A percentile compares a stretch with the other conserved stretches of the same genome.
Conservation (phyloP, 2,329 filamentous ascomycete species). For the Paraphaeosphaeria minitans region DNA sequence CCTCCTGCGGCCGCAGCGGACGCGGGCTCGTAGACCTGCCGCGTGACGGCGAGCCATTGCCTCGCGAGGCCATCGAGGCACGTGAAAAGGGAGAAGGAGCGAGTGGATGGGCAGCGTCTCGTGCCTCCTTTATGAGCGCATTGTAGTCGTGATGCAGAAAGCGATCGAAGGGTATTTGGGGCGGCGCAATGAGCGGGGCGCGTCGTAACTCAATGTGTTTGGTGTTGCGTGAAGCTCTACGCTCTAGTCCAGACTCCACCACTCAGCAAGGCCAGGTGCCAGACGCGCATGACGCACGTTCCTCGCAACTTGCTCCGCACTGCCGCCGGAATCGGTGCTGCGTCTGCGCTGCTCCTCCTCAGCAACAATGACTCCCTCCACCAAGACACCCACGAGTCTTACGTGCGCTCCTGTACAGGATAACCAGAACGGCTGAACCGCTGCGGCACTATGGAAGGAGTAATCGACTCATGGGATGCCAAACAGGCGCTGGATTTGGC, state of each 20-base stretch:
- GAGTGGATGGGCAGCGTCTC: slow-evolving; percentile 5
- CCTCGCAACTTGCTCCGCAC: slow-evolving; percentile 3
- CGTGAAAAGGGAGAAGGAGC: slow-evolving; percentile 14
- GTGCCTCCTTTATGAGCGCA: slow-evolving; percentile 14
- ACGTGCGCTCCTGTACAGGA: neutral
- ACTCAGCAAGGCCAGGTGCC: slow-evolving; percentile 6
- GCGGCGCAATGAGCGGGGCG: slow-evolving; percentile 15
- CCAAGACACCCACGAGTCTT: neutral
- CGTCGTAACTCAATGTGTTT: slow-evolving; percentile 21
- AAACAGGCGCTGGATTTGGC: slow-evolving; percentile 84
- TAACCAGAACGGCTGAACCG: neutral
- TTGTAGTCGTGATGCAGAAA: slow-evolving; percentile 3
- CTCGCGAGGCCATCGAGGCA: slow-evolving; percentile 36
- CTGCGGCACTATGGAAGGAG: slow-evolving; percentile 73
- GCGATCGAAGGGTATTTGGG: neutral
- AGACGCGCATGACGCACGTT: slow-evolving; percentile 5
- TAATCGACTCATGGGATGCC: slow-evolving; percentile 85
- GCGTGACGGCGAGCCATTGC: slow-evolving; percentile 37
- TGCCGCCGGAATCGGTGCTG: slow-evolving; percentile 13
- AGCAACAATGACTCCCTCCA: slow-evolving; percentile 12
- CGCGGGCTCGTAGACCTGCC: slow-evolving; percentile 41
- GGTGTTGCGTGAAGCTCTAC: slow-evolving; percentile 17
- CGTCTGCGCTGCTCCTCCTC: neutral
- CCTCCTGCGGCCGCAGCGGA: slow-evolving; percentile 26
- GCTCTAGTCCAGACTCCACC: no score